phyloP scores from a whole-genome alignment of 768 basidiomycete genomes.

The Pleurotus eryngii region DNA sequence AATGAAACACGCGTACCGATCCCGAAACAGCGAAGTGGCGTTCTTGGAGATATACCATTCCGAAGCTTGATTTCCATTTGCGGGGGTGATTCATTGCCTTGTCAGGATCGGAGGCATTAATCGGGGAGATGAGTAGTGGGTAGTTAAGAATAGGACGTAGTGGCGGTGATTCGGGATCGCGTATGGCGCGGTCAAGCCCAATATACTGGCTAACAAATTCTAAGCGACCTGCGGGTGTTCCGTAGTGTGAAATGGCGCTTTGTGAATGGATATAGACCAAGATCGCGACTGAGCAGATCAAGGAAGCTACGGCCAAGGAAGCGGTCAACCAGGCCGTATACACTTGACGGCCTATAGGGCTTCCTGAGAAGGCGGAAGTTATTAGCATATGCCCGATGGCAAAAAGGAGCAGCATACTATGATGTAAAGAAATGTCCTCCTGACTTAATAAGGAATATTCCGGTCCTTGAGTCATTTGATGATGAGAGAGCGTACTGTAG shows the following conservation, averaged over 20 bases:
- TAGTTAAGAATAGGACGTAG: neutral
- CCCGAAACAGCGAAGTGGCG: neutral
- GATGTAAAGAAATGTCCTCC: neutral
- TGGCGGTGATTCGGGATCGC: neutral
- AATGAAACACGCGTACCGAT: neutral
- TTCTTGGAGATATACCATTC: conserved; percentile 4
- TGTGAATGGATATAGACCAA: neutral
- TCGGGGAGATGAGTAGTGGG: neutral
- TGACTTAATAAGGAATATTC: neutral
- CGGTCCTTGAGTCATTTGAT: neutral
- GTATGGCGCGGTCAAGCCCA: conserved; percentile 1
- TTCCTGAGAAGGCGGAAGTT: neutral
- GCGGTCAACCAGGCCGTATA: neutral
- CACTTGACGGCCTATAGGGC: neutral
- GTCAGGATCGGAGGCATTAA: conserved; percentile 4
- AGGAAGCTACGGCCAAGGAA: neutral
- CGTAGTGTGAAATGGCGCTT: neutral
- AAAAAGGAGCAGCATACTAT: neutral
- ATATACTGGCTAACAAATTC: conserved; percentile 6
- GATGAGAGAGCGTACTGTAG: neutral
- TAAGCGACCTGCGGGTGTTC: neutral
- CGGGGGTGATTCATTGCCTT: neutral
- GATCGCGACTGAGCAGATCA: neutral
- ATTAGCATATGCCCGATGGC: too few relatives aligned
- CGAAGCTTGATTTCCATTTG: conserved; percentile 4